Evolutionary conservation across 2,329 filamentous ascomycete species (phyloP).

Genomic region (Colletotrichum echinochloae): DNA sequence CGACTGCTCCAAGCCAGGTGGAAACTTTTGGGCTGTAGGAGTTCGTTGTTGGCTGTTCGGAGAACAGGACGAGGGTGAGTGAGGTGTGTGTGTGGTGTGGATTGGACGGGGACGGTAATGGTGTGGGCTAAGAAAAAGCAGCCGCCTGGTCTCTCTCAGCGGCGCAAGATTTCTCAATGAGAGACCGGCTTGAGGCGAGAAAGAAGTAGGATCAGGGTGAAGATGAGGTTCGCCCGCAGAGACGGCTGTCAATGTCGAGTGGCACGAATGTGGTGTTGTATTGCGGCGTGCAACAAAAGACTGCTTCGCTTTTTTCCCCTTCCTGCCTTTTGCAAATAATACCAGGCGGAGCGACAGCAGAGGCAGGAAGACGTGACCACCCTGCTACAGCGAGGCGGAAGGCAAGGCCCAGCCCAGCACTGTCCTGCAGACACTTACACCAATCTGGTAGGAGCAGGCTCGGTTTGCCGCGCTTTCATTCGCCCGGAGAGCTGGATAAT

Average conservation of each 20-base stretch:
- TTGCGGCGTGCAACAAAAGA: conserved; percentile 30
- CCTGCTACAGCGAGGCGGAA: conserved; percentile 41
- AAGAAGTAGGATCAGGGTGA: conserved; percentile 16
- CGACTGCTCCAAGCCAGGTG: conserved; percentile 19
- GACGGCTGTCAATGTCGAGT: conserved; percentile 23
- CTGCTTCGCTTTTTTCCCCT: conserved; percentile 36
- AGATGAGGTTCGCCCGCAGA: conserved; percentile 26
- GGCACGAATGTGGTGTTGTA: conserved; percentile 30
- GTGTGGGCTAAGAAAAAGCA: conserved; percentile 41
- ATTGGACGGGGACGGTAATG: conserved; percentile 28
- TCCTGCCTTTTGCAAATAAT: conserved; percentile 41
- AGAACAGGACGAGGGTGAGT: conserved; percentile 30
- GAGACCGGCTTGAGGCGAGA: conserved; percentile 17
- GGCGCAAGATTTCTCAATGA: conserved; percentile 30
- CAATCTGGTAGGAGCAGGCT: conserved; percentile 44
- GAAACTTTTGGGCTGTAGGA: conserved; percentile 34
- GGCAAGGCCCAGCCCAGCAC: conserved; percentile 41
- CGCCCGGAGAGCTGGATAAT: conserved; percentile 48
- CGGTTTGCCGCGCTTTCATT: conserved; percentile 43
- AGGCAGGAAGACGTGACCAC: conserved; percentile 40
- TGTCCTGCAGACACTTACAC: conserved; percentile 44
- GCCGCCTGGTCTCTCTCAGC: conserved; percentile 37
- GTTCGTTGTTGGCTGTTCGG: conserved; percentile 43
- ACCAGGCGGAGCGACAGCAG: conserved; percentile 36
- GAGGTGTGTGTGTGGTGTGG: conserved; percentile 28